Evolutionary conservation across 306 rosid genomes (phyloP).

Genomic region (Fagus crenata): DNA sequence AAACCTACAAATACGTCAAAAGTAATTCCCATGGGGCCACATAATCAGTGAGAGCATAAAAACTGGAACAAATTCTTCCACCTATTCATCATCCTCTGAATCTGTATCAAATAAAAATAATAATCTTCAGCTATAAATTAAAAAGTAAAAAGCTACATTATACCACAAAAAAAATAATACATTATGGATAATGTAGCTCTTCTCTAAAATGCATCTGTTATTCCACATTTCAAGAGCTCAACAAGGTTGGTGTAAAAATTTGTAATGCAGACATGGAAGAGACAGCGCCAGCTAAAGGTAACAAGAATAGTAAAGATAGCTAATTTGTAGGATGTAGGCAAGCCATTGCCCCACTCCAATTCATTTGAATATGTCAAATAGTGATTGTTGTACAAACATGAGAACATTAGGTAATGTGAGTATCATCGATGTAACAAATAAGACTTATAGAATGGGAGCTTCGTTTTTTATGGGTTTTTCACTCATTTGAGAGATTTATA

Average conservation of each 20-base stretch:
- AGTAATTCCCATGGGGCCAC: conserved; percentile 41
- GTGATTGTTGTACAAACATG: background rate
- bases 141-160: background rate
- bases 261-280: background rate
- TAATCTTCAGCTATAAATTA: conserved; percentile 20
- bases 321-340: conserved; percentile 1
- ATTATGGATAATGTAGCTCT: background rate
- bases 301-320: background rate
- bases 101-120: conserved; percentile 49
- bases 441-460: background rate
- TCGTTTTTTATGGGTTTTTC: background rate
- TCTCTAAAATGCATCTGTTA: background rate
- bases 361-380: background rate
- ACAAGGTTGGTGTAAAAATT: background rate
- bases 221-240: conserved; percentile 18
- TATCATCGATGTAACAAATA: background rate
- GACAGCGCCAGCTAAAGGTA: background rate
- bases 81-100: conserved; percentile 87
- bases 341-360: background rate
- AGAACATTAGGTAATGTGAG: background rate
- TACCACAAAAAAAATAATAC: background rate
- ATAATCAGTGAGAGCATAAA: conserved; percentile 34
- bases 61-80: conserved; percentile 37
- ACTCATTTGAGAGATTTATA: background rate
- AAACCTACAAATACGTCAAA: conserved; percentile 43